phyloP scores from a whole-genome alignment of 1,284 basidiomycete species.

The Cutaneotrichosporon sp. region DNA sequence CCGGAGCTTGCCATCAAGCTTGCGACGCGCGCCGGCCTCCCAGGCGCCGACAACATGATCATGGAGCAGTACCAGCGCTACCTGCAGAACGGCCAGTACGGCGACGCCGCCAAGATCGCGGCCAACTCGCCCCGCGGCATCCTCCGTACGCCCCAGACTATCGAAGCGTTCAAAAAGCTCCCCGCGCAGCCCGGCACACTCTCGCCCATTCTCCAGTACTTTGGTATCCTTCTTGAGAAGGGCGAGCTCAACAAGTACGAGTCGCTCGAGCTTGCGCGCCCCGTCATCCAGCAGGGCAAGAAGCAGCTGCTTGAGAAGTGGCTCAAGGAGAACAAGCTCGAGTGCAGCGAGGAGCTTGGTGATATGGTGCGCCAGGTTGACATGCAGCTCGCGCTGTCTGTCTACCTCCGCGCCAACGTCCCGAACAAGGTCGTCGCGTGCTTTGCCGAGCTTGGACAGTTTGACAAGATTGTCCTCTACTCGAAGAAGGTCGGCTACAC shows the following conservation, averaged over 20 bases:
- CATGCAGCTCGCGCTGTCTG: conserved; percentile 97
- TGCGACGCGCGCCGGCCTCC: conserved; percentile 92
- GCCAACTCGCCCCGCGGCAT: conserved; percentile 97
- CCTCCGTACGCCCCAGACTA: conserved; percentile 88
- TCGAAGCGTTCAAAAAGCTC: conserved; percentile 96
- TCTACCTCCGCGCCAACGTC: conserved; percentile 95
- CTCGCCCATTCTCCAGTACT: conserved; percentile 97
- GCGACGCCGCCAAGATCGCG: conserved; percentile 96
- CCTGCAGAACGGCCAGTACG: conserved; percentile 84
- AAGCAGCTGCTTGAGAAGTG: conserved; percentile 99
- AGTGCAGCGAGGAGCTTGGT: conserved; percentile 96
- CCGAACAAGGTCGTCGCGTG: conserved; percentile 99
- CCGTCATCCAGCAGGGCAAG: conserved; percentile 91
- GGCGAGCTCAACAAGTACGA: conserved; percentile 96
- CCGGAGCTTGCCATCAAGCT: conserved; percentile 98
- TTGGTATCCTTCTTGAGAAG: conserved; percentile 95
- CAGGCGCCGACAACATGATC: conserved; percentile 96
- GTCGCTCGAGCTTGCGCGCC: conserved; percentile 91
- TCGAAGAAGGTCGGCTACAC: conserved; percentile 95
- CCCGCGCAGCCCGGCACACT: conserved; percentile 84
- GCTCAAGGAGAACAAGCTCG: conserved; percentile 99
- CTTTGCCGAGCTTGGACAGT: conserved; percentile 98
- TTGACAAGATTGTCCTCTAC: conserved; percentile 96
- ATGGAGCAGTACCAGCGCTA: conserved; percentile 91
- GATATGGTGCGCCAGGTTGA: conserved; percentile 87